These are phyloP conservation scores for Fusarium sp. DNA, from an alignment of 2,329 filamentous ascomycete genomes.

Conservation along the genomic window DNA sequence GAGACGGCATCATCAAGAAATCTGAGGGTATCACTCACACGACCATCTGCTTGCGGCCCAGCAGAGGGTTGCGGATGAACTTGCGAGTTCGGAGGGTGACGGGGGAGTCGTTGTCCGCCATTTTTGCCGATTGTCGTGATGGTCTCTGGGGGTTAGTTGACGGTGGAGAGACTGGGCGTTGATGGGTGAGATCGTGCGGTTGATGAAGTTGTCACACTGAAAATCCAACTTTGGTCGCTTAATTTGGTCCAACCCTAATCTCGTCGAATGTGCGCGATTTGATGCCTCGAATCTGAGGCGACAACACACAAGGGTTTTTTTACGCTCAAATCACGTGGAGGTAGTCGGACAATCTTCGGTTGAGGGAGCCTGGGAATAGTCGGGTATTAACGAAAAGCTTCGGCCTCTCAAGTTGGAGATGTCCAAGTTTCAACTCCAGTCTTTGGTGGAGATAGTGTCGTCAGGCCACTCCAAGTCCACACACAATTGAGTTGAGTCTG, in stretches of 20 bases:
- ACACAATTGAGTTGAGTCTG: slow-evolving; percentile 22
- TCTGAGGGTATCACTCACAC: slow-evolving; percentile 74
- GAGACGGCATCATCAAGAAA: slow-evolving; percentile 20
- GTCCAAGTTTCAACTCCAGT: slow-evolving; percentile 31
- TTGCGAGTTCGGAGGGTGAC: slow-evolving; percentile 97
- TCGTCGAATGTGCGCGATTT: slow-evolving; percentile 9
- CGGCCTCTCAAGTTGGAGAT: slow-evolving; percentile 8
- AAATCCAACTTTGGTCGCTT: slow-evolving; percentile 53
- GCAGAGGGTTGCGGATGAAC: slow-evolving; percentile 99
- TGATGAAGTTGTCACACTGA: slow-evolving; percentile 47
- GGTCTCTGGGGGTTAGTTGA: slow-evolving; percentile 47
- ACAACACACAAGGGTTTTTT: slow-evolving; percentile 12
- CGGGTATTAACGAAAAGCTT: slow-evolving; percentile 11
- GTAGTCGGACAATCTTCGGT: slow-evolving; percentile 25
- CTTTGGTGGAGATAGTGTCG: slow-evolving; percentile 32
- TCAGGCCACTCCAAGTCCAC: slow-evolving; percentile 18
- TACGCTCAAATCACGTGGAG: slow-evolving; percentile 26
- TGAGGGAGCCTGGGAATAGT: background rate
- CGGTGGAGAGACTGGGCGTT: slow-evolving; percentile 44
- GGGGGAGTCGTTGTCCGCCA: slow-evolving; percentile 84
- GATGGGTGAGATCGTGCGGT: slow-evolving; percentile 46
- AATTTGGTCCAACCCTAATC: slow-evolving; percentile 59
- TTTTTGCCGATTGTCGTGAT: slow-evolving; percentile 68
- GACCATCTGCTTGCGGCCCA: slow-evolving; percentile 99
- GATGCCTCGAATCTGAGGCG: slow-evolving; percentile 33